Evolutionary conservation across 768 basidiomycete genomes (phyloP).

Genomic region (Infundibulicybe gibba): DNA sequence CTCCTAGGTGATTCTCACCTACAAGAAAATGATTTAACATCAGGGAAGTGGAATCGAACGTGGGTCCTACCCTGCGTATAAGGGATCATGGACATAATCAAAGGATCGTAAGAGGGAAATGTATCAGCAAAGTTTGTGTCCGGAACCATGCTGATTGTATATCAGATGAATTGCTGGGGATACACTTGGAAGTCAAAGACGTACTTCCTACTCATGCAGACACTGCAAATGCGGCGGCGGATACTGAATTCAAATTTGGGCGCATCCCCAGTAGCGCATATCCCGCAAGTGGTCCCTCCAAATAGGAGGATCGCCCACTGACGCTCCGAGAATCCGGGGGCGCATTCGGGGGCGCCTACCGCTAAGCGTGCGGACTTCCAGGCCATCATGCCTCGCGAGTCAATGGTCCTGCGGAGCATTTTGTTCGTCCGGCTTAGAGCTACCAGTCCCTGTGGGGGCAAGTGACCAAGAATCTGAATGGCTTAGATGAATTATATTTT

Average conservation of each 20-base stretch:
- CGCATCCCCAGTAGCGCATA: too few species aligned
- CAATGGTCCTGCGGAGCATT: slow-evolving; percentile 15
- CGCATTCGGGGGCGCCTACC: slow-evolving; percentile 14
- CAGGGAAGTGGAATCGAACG: background rate
- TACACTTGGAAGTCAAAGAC: background rate
- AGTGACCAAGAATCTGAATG: slow-evolving; percentile 18
- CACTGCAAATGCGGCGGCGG: too few species aligned
- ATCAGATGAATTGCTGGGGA: too few species aligned
- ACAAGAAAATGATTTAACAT: too few species aligned
- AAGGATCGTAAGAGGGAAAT: too few species aligned
- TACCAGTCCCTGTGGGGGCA: slow-evolving; percentile 20
- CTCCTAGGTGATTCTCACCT: too few species aligned
- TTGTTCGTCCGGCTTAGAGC: slow-evolving; percentile 17
- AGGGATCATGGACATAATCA: too few species aligned
- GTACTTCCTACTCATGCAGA: too few species aligned
- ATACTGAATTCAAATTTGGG: too few species aligned
- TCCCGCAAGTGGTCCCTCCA: slow-evolving; percentile 3
- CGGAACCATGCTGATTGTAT: too few species aligned
- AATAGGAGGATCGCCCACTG: slow-evolving; percentile 24
- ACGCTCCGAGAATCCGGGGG: slow-evolving; percentile 18
- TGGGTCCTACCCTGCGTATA: background rate
- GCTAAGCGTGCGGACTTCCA: slow-evolving; percentile 19
- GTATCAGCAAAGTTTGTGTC: too few species aligned
- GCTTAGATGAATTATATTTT: background rate
- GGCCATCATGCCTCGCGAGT: slow-evolving; percentile 7